phyloP scores from a whole-genome alignment of 2,329 filamentous ascomycete species.

The Colletotrichum tropicale region DNA sequence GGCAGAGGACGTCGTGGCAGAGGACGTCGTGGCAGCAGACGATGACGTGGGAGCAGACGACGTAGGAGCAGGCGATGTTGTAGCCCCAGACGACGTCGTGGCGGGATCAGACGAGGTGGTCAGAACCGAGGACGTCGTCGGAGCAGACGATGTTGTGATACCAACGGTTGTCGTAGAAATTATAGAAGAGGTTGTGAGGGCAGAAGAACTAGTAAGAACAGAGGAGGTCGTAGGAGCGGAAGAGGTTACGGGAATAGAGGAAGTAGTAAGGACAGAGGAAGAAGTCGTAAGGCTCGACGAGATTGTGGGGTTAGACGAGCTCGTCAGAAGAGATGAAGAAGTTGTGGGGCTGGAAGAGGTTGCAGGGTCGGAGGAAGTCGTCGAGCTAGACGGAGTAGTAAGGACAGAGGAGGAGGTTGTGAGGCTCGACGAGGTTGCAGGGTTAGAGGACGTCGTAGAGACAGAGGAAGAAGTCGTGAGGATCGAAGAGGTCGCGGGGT shows the following conservation, averaged over 20 bases:
- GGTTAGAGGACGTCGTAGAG: too few species aligned
- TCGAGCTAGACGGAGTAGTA: neutral
- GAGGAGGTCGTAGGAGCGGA: neutral
- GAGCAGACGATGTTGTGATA: neutral
- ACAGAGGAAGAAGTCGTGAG: neutral
- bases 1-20: rapidly evolving
- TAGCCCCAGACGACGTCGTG: neutral
- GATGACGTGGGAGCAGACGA: too few species aligned
- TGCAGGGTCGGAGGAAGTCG: neutral
- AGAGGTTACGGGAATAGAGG: neutral
- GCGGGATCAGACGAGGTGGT: neutral
- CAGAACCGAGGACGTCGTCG: neutral
- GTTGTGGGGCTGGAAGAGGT: neutral
- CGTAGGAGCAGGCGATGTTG: neutral
- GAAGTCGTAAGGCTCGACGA: neutral
- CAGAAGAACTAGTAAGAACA: neutral
- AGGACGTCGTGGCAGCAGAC: rapidly evolving
- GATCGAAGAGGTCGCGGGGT: too few species aligned
- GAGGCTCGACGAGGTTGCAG: neutral
- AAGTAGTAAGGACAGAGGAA: neutral
- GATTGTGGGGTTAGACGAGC: neutral
- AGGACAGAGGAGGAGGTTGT: neutral
- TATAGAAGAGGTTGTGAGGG: neutral
- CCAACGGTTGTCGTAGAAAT: neutral
- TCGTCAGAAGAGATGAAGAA: neutral